Evolutionary conservation across 352 stramenopile species (phyloP).

Genomic region (Globisporangium paddicum): DNA sequence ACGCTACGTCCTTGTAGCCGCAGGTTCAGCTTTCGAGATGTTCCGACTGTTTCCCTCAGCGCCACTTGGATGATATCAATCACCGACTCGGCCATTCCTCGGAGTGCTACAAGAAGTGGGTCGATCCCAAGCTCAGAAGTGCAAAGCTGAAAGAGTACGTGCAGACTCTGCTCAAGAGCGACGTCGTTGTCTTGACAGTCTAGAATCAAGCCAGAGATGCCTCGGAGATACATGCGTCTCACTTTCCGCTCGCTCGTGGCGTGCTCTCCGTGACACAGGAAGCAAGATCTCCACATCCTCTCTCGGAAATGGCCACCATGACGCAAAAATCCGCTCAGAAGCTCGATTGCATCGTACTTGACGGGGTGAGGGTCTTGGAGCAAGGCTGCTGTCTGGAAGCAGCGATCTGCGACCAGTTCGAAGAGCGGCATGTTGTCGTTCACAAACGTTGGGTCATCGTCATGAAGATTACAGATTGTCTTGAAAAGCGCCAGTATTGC

Average conservation of each 20-base stretch:
- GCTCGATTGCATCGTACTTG: slow-evolving; percentile 5
- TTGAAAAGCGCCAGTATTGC: slow-evolving; percentile 3
- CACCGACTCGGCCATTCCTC: neutral
- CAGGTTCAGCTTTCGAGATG: slow-evolving; percentile 1
- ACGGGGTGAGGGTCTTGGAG: neutral
- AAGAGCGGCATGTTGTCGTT: neutral
- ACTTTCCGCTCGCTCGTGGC: neutral
- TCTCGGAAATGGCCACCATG: neutral
- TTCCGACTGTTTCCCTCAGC: slow-evolving; percentile 2
- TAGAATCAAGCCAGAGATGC: neutral
- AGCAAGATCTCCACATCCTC: neutral
- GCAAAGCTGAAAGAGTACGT: slow-evolving; percentile 2
- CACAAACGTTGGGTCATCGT: neutral
- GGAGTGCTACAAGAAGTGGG: neutral
- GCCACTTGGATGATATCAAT: slow-evolving; percentile 4
- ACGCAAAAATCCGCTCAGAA: slow-evolving; percentile 1
- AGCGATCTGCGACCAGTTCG: neutral
- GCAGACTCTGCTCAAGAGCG: neutral
- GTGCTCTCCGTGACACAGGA: neutral
- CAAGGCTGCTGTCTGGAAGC: slow-evolving; percentile 4
- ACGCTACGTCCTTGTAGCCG: neutral
- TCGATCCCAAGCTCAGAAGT: neutral
- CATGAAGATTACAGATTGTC: neutral
- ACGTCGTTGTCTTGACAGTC: neutral
- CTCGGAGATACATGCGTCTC: neutral